Conservation (phyloP, 306 rosid genomes). For the Pyrus betulifolia region DNA sequence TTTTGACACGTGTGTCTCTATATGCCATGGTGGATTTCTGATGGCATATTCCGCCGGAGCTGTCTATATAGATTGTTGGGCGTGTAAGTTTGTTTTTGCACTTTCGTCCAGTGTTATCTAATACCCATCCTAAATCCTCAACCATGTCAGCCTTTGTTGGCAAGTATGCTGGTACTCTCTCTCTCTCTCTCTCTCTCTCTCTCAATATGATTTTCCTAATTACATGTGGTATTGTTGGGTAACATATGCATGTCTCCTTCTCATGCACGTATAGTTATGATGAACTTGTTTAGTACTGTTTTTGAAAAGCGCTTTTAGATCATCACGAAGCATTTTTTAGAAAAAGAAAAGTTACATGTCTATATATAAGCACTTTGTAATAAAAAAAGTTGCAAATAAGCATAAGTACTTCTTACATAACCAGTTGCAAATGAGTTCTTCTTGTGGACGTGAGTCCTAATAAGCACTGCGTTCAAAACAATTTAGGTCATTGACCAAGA, state of each 20-base stretch:
- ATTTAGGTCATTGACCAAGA: not conserved
- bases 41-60: slow-evolving; percentile 39
- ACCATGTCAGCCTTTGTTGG: slow-evolving; percentile 93
- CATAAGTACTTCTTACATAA: not conserved
- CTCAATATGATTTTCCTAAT: not conserved
- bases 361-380: too few relatives aligned
- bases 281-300: not conserved
- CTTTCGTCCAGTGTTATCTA: slow-evolving; percentile 27
- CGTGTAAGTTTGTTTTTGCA: slow-evolving; percentile 24
- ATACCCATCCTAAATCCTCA: slow-evolving; percentile 13
- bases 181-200: not conserved
- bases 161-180: slow-evolving; percentile 64
- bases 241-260: not conserved
- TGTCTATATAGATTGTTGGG: slow-evolving; percentile 40
- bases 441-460: not conserved
- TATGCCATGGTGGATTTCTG: slow-evolving; percentile 15
- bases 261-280: too few relatives aligned
- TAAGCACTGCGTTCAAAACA: not conserved
- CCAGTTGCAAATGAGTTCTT: not conserved
- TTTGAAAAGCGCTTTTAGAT: not conserved
- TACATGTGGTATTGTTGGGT: not conserved
- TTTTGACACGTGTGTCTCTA: slow-evolving; percentile 56
- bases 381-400: too few relatives aligned
- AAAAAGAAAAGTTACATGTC: too few relatives aligned
- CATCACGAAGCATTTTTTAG: too few relatives aligned